phyloP scores from a whole-genome alignment of 495 filamentous ascomycete genomes.

The Amorphotheca resinae region DNA sequence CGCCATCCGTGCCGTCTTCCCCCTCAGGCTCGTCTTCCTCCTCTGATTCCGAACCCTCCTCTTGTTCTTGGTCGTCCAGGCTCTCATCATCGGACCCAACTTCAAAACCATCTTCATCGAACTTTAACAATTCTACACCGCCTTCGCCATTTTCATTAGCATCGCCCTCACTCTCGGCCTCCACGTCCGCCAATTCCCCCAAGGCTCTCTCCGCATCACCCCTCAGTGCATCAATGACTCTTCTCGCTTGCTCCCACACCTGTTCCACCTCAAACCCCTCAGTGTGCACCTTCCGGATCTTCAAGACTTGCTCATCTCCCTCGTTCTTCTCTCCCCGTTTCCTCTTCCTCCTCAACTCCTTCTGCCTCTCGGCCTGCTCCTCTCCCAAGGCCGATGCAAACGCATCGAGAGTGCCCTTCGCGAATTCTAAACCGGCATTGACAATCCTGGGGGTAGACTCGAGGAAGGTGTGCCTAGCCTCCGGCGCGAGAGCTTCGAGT shows the following conservation, averaged over 20 bases:
- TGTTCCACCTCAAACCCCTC: slow-evolving; percentile 82
- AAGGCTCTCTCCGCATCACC: slow-evolving; percentile 38
- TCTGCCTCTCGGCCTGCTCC: slow-evolving; percentile 45
- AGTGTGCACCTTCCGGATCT: slow-evolving; percentile 64
- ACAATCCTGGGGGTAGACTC: slow-evolving; percentile 53
- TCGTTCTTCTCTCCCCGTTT: slow-evolving; percentile 33
- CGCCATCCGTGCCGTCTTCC: slow-evolving; percentile 34
- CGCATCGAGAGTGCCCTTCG: slow-evolving; percentile 65
- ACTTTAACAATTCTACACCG: slow-evolving; percentile 25
- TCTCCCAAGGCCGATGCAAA: slow-evolving; percentile 58
- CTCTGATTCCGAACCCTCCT: slow-evolving; percentile 23
- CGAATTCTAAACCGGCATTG: slow-evolving; percentile 48
- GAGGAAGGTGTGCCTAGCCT: slow-evolving; percentile 51
- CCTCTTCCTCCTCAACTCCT: slow-evolving; percentile 49
- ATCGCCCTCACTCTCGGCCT: slow-evolving; percentile 10
- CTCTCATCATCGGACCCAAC: slow-evolving; percentile 26
- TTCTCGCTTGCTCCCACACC: slow-evolving; percentile 86
- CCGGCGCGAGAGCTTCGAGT: slow-evolving; percentile 23
- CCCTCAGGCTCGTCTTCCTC: slow-evolving; percentile 30
- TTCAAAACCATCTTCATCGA: slow-evolving; percentile 37
- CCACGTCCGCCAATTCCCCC: slow-evolving; percentile 27
- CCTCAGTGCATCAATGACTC: slow-evolving; percentile 52
- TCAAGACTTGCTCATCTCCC: slow-evolving; percentile 38
- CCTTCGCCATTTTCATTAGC: slow-evolving; percentile 9
- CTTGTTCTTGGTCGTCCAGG: slow-evolving; percentile 16